These are phyloP conservation scores for Rhodotorula sp. DNA, from an alignment of 1,284 basidiomycete species.

Conservation along the genomic window DNA sequence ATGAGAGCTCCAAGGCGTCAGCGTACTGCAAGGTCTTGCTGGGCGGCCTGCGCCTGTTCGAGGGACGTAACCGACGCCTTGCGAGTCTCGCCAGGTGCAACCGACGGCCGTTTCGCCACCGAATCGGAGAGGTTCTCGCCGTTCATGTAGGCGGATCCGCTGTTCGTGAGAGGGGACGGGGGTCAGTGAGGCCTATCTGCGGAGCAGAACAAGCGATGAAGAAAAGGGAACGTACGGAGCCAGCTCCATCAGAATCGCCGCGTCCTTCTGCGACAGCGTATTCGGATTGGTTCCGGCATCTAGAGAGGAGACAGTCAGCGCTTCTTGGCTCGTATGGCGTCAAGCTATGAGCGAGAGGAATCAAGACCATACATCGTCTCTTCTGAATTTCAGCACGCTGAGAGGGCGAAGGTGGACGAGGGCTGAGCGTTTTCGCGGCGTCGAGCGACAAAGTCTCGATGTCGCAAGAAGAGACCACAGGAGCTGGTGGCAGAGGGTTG, in stretches of 20 bases:
- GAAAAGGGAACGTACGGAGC: slow-evolving; percentile 14
- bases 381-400: slow-evolving; percentile 85
- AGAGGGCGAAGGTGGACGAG: slow-evolving; percentile 87
- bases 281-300: slow-evolving; percentile 72
- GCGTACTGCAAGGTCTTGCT: not conserved
- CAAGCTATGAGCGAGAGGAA: not conserved
- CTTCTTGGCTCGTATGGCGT: not conserved
- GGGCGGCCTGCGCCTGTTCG: not conserved
- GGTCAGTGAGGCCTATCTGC: not conserved
- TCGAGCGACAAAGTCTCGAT: slow-evolving; percentile 93
- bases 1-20: not conserved
- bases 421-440: slow-evolving; percentile 89
- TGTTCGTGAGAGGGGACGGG: not conserved
- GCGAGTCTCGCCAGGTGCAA: not conserved
- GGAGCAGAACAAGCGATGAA: not conserved
- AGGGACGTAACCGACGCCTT: not conserved
- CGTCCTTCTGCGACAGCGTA: slow-evolving; percentile 67
- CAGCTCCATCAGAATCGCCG: slow-evolving; percentile 48
- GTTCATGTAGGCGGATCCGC: slow-evolving; percentile 30
- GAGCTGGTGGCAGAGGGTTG: slow-evolving; percentile 57
- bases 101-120: not conserved
- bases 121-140: slow-evolving; percentile 22
- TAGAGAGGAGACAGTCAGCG: slow-evolving; percentile 29
- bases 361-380: slow-evolving; percentile 47
- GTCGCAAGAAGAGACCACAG: slow-evolving; percentile 94